Evolutionary conservation across 441 rosid genomes (phyloP).

Genomic region (Erysimum cheiri): DNA sequence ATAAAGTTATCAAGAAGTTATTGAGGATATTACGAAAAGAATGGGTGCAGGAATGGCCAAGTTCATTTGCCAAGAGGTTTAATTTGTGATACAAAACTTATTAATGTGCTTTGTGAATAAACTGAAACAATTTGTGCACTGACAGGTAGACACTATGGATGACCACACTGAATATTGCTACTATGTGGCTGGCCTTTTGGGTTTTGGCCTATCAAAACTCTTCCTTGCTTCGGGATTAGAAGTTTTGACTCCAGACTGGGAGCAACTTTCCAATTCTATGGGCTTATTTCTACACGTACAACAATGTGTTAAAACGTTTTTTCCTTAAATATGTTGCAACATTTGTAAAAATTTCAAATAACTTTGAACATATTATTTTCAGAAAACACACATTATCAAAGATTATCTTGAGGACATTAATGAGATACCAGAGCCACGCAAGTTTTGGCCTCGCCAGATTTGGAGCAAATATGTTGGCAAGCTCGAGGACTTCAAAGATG

Average conservation of each 20-base stretch:
- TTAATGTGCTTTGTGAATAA: background rate
- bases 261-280: constrained; percentile 75
- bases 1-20: constrained; percentile 70
- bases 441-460: constrained; percentile 92
- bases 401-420: constrained; percentile 92
- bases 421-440: constrained; percentile 91
- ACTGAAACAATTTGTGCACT: background rate
- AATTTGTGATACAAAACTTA: constrained; percentile 24
- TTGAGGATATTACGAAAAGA: constrained; percentile 75
- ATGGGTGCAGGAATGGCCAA: constrained; percentile 99
- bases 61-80: constrained; percentile 90
- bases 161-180: constrained; percentile 94
- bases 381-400: constrained; percentile 92
- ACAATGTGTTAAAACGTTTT: background rate
- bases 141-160: constrained; percentile 83
- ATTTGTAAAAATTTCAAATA: background rate
- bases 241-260: constrained; percentile 62
- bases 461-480: constrained; percentile 84
- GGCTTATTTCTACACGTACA: constrained; percentile 91
- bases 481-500: constrained; percentile 71
- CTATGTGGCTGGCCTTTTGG: constrained; percentile 93
- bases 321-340: background rate
- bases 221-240: constrained; percentile 83
- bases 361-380: constrained; percentile 30
- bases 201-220: constrained; percentile 85